Conservation (phyloP, 352 stramenopile genomes). For the Thraustochytrium sp. region DNA sequence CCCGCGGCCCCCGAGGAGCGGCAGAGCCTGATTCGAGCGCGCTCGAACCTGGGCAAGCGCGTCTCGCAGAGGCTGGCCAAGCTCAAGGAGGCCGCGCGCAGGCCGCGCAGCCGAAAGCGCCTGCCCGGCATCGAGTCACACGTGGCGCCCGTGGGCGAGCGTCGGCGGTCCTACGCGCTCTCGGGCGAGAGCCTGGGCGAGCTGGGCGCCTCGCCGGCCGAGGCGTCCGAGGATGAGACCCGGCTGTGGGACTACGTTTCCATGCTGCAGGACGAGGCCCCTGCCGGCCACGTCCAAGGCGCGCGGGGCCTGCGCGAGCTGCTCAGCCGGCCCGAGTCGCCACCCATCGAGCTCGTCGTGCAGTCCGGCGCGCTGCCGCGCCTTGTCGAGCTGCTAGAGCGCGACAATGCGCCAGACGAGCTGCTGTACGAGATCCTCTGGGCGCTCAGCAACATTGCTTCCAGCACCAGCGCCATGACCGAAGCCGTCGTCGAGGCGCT, state of each 20-base stretch:
- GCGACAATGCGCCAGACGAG: not conserved
- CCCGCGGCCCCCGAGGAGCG: not conserved
- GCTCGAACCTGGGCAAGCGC: not conserved
- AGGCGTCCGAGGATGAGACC: not conserved
- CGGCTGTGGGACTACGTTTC: not conserved
- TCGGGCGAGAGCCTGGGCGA: not conserved
- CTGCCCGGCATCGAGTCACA: not conserved
- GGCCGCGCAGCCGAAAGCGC: not conserved
- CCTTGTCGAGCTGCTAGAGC: not conserved
- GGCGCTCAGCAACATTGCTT: not conserved
- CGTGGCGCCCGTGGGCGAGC: not conserved
- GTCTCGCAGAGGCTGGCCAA: not conserved
- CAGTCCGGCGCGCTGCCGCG: not conserved
- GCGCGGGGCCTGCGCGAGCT: not conserved
- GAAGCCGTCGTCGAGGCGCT: not conserved
- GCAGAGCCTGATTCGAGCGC: not conserved
- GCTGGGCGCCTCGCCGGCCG: not conserved
- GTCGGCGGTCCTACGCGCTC: not conserved
- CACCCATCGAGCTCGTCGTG: not conserved
- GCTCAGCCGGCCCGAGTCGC: not conserved
- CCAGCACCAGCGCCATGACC: not conserved
- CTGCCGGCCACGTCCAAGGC: not conserved
- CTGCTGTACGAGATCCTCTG: constrained; percentile 1
- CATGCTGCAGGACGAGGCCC: not conserved
- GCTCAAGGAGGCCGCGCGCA: not conserved